These are phyloP conservation scores for Schwanniomyces pseudopolymorphus DNA, from an alignment of 805 yeast genomes.

Conservation along the genomic window DNA sequence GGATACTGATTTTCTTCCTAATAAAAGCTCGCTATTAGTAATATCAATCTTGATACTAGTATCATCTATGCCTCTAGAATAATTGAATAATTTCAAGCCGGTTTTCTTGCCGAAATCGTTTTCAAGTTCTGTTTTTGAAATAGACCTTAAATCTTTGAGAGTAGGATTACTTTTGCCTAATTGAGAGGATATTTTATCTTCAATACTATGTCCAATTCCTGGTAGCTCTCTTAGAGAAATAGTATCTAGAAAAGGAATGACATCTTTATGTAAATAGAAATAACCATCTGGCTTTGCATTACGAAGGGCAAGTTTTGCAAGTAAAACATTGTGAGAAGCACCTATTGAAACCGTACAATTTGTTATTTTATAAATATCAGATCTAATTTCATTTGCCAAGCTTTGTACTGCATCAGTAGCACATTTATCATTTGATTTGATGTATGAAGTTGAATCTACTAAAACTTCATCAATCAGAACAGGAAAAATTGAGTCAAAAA, in stretches of 20 bases:
- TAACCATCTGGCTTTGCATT: constrained; percentile 81
- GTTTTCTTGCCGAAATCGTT: constrained; percentile 64
- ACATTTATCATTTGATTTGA: constrained; percentile 10
- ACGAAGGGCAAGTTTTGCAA: constrained; percentile 73
- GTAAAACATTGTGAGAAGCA: constrained; percentile 65
- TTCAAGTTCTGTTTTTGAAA: constrained; percentile 38
- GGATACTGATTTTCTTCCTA: constrained; percentile 72
- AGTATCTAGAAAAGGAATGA: constrained; percentile 33
- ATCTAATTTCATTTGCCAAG: constrained; percentile 37
- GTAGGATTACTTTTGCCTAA: constrained; percentile 15
- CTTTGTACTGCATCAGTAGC: constrained; percentile 10
- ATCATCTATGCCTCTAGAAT: constrained; percentile 66
- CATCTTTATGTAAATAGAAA: constrained; percentile 32
- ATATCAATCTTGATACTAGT: constrained; percentile 55
- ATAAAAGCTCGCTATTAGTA: constrained; percentile 42
- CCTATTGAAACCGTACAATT: constrained; percentile 80
- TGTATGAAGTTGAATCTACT: constrained; percentile 53
- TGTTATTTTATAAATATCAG: constrained; percentile 43
- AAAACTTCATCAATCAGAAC: constrained; percentile 92
- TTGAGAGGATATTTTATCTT: background rate
- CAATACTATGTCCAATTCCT: constrained; percentile 54
- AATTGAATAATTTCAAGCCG: constrained; percentile 61
- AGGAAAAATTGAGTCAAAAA: constrained; percentile 60
- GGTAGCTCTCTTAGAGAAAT: constrained; percentile 48
- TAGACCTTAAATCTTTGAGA: constrained; percentile 38